phyloP scores from a whole-genome alignment of 1,139 yeast genomes.

The Lizanozyma gosingica region DNA sequence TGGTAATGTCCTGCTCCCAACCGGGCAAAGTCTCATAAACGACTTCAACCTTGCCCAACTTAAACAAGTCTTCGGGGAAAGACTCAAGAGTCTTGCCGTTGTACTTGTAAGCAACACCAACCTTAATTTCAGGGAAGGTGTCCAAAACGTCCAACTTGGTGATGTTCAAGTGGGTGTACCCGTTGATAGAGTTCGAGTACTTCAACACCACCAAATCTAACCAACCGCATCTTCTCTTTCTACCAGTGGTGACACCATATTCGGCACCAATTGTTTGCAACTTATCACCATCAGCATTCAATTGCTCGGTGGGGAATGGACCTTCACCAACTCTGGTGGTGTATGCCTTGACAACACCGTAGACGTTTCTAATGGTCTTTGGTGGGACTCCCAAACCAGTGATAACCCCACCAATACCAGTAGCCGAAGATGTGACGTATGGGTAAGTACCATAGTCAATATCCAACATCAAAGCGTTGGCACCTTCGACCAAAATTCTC shows the following conservation, averaged over 20 bases:
- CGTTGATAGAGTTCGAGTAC: slow-evolving; percentile 85
- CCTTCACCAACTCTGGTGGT: slow-evolving; percentile 99
- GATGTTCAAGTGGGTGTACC: slow-evolving; percentile 88
- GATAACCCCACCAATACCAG: slow-evolving; percentile 96
- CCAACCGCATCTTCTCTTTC: slow-evolving; percentile 99
- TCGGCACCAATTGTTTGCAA: slow-evolving; percentile 91
- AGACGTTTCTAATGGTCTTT: slow-evolving; percentile 61
- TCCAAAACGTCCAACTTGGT: slow-evolving; percentile 95
- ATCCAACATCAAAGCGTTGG: slow-evolving; percentile 96
- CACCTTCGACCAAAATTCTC: slow-evolving; percentile 93
- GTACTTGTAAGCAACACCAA: slow-evolving; percentile 73
- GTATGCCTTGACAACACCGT: slow-evolving; percentile 97
- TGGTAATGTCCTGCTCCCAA: slow-evolving; percentile 82
- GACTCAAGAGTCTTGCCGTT: slow-evolving; percentile 65
- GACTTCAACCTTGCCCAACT: slow-evolving; percentile 82
- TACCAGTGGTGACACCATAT: slow-evolving; percentile 96
- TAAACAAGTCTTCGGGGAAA: slow-evolving; percentile 88
- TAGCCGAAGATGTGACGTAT: slow-evolving; percentile 89
- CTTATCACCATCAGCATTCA: slow-evolving; percentile 78
- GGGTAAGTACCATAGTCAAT: slow-evolving; percentile 98
- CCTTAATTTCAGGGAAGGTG: slow-evolving; percentile 75
- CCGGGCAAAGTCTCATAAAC: slow-evolving; percentile 88
- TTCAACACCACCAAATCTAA: slow-evolving; percentile 89
- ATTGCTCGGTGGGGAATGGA: slow-evolving; percentile 97
- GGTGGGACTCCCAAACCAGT: slow-evolving; percentile 98